Base-by-base conservation (phyloP, 1,284 basidiomycete genomes). In the Calocybe gambosa region DNA sequence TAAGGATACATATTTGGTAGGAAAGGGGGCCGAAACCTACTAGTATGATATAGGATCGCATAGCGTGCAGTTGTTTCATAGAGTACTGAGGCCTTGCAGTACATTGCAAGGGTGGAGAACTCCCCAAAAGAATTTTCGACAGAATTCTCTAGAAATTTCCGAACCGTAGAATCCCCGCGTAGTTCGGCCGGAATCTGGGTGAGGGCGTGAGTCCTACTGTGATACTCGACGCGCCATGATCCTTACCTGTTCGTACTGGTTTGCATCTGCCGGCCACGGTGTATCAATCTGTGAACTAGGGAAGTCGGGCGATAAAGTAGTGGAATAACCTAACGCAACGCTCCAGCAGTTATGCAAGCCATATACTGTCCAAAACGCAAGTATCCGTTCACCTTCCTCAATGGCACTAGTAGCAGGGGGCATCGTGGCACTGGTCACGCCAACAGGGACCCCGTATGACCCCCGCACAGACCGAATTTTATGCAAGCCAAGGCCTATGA, bases 371-470 rank as follows among this genome's bases (percentile, higher is more conserved):
- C 78, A 81, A 54, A 80, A 80, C 3, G 67, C 72, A 49, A 72
- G 70, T 45, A 79, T 77, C 21, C 73, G 65, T 56, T 80, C 78
- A n/a, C 72, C 78, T 51, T 77, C 74, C 50, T 79, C 77, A 21
- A 73, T 54, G 15, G 52, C 45, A 49, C 63, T 63, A 15, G 45
- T 45, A 3, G 68, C 61, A 25, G 54, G 55, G 0, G 57, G 60
- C n/a, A 67, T 52, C 34, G 19, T 7, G 1, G 40, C 37, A n/a
- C 16, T 21, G 21, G 34, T 13, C 6, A n/a, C 40, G 10, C 34
- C 40, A 8, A 20, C 18, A 23, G 34, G 18, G 10, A n/a, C 57
- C 47, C 29, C 60, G 47, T 26, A 62, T 56, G 37, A 58, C 52
- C 15, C 63, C 61, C 21, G 62, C 56, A 9, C 31, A 16, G 31